Conservation (phyloP, 768 basidiomycete species). For the Crepidotus variabilis region DNA sequence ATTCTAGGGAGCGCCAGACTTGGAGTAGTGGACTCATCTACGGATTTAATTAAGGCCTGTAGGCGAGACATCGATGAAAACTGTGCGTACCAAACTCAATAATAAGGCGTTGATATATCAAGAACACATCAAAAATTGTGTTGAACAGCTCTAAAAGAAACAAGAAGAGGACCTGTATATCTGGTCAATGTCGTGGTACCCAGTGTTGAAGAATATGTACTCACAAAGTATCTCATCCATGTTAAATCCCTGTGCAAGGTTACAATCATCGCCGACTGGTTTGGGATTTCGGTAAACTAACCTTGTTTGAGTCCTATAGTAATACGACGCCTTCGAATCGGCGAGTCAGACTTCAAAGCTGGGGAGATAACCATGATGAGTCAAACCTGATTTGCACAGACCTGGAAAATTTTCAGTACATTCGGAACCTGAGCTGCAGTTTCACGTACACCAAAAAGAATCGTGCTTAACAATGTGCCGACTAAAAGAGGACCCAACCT, state of each 20-base stretch:
- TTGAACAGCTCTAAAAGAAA: background rate
- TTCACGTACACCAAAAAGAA: background rate
- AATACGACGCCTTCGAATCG: constrained; percentile 17
- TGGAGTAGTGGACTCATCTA: background rate
- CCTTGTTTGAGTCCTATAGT: background rate
- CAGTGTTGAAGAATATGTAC: background rate
- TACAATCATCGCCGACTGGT: background rate
- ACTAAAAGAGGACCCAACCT: background rate
- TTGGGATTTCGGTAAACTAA: background rate
- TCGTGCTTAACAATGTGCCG: background rate
- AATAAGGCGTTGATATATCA: background rate
- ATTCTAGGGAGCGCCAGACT: background rate
- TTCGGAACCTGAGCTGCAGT: background rate
- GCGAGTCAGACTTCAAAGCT: too few species aligned
- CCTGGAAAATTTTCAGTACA: constrained; percentile 12
- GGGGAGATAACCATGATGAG: background rate
- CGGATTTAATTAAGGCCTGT: background rate
- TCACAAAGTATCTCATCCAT: constrained; percentile 13
- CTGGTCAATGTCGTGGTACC: background rate
- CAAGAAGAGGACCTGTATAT: constrained; percentile 4
- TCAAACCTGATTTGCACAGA: constrained; percentile 25
- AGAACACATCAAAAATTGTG: background rate
- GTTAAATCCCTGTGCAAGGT: background rate
- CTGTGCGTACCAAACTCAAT: background rate
- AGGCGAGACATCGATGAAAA: background rate